Base-by-base conservation (phyloP, 2,329 filamentous ascomycete species). In the Ophiostoma tasmaniense region DNA sequence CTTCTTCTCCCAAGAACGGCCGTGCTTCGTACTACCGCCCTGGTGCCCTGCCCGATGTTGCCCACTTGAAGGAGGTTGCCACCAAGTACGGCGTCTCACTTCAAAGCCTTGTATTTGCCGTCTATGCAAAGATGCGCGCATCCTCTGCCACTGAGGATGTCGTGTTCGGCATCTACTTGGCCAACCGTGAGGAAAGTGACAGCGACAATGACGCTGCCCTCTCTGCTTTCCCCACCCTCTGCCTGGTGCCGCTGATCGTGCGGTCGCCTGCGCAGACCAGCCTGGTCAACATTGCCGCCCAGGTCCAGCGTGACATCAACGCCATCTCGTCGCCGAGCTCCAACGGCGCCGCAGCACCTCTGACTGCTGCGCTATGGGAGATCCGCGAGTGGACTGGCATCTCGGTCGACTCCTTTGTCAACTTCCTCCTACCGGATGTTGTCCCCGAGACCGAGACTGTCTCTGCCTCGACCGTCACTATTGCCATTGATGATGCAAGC, bases 161-260 rank as follows among this genome's bases (percentile, higher is more conserved):
- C 1, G 79, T 92, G 0, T 83, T 97, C 66, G 93, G 93, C 1
- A 78, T 97, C 28, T 97, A 97, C 76, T 84, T 96, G 10, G 91
- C 92, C 59, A 96, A 96, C 76, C 85, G 92, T 67, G 80, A 83
- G 10, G 79, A 83, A 2, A 79, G 82, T 2, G 61, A 25, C 5
- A 67, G 17, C 13, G 66, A 67, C n/a, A 55, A 14, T 14, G 25
- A 6, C 50, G 25, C 50, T 25, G 35, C 39, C 7, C 72, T 73
- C 0, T 79, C 85, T 1, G 73, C 83, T 0, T 88, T 87, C 39
- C 93, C 93, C 0, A 95, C 91, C 0, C 82, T 97, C 25, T 93
- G 90, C 73, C 82, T 97, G 3, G 83, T 96, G 1, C 92, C 93
- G 0, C 78, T 97, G 0, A 82, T 83, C 13, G 83, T 95, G 1